Base-by-base conservation (phyloP, 2,329 filamentous ascomycete species). In the Colletotrichum karsti region DNA sequence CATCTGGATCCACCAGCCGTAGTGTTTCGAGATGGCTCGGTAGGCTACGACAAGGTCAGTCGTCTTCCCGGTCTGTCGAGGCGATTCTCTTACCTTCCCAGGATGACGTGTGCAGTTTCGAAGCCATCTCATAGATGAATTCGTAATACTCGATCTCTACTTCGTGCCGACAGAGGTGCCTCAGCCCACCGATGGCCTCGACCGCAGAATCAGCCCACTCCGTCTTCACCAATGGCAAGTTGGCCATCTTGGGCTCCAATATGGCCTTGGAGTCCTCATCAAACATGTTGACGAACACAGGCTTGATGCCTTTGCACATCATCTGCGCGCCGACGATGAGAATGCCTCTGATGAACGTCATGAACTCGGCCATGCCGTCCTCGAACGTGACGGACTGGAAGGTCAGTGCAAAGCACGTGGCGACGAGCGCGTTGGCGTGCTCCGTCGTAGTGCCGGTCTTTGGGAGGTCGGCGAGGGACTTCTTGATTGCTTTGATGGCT, bases 401-500 rank as follows among this genome's bases (percentile, higher is more conserved):
- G 0, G 85, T 87, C 33, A 90, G 80, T 10, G 86, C 87, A 71
- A 85, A 89, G 74, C 87, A 90, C 3, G 88, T 85, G 2, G 87
- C 88, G 57, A 90, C 79, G 46, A 90, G 80, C 7, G 88, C 87
- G 72, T 90, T 90, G 56, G 85, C 84, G 72, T 90, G 86, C 63
- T 87, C 86, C 54, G 82, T 81, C 1, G 79, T 79, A 5, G 80
- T 80, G 30, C 77, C 78, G 5, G 77, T 74, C 54, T 73, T 78
- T 20, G 84, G 74, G 4, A 80, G 77, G 51, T 82, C 80, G 10
- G 79, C 75, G 3, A 91, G 77, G 1, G 84, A 82, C 70, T 84
- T 84, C 75, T 90, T 90, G 72, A 91, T 87, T 6, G 87, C 84
- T 67, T 85, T 85, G 72, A 92, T 88, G 6, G 91, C 90, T 66